Percentiles rank a stretch among this genome's conserved stretches.
These are phyloP conservation scores for Parascedosporium putredinis DNA, from an alignment of 2,329 filamentous ascomycete species.

Conservation along the genomic window DNA sequence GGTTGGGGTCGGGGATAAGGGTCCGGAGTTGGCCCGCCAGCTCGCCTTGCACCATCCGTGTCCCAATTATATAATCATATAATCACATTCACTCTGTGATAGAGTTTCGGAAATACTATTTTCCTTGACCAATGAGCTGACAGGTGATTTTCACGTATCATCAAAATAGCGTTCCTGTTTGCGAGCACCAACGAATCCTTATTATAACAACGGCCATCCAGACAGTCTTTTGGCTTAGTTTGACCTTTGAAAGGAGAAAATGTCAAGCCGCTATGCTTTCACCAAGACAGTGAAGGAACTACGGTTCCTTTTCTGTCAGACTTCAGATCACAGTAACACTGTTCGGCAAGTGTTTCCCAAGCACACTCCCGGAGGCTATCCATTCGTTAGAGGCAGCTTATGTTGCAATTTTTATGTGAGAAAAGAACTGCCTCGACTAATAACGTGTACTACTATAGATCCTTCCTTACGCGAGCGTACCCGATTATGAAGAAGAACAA, in stretches of 20 bases:
- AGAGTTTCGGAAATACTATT: too few species aligned
- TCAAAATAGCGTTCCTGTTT: too few species aligned
- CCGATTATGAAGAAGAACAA: slow-evolving; percentile 99
- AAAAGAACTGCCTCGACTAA: too few species aligned
- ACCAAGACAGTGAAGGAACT: slow-evolving; percentile 83
- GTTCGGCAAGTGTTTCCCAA: slow-evolving; percentile 55
- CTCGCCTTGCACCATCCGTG: too few species aligned
- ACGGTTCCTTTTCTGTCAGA: slow-evolving; percentile 95
- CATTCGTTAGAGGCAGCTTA: too few species aligned
- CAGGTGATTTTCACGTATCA: too few species aligned
- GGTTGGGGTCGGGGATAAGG: slow-evolving; percentile 3
- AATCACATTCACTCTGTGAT: too few species aligned
- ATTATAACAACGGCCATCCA: neutral
- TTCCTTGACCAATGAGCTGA: too few species aligned
- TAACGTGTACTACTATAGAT: slow-evolving; percentile 54
- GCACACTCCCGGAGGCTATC: too few species aligned
- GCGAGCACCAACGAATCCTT: too few species aligned
- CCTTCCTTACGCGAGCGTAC: slow-evolving; percentile 84
- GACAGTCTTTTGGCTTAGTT: neutral
- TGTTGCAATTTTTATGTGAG: too few species aligned
- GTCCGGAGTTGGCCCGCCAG: neutral
- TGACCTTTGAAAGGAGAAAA: slow-evolving; percentile 26
- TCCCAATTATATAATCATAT: too few species aligned
- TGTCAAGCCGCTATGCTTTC: slow-evolving; percentile 93
- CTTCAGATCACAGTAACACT: slow-evolving; percentile 78